Percentiles rank a stretch among this genome's conserved stretches.
Conservation (phyloP, 768 basidiomycete species). For the Termitomyces sp. region DNA sequence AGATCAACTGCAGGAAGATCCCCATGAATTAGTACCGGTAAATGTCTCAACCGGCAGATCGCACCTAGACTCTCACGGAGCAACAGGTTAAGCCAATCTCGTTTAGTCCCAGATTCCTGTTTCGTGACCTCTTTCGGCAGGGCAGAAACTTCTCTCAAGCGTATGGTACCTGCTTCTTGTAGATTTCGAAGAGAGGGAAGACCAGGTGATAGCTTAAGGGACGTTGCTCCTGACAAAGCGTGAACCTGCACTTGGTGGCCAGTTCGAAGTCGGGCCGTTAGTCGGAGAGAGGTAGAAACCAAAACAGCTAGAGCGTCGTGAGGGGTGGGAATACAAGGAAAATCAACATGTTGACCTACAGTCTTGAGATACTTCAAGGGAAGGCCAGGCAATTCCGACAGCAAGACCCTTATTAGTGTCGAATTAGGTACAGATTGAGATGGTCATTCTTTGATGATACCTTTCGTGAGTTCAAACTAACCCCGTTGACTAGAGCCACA, state of each 20-base stretch:
- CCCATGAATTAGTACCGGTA: constrained; percentile 2
- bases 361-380: constrained; percentile 50
- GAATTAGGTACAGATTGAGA: constrained; percentile 10
- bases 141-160: constrained; percentile 41
- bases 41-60: constrained; percentile 14
- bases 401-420: constrained; percentile 46
- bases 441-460: constrained; percentile 9
- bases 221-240: constrained; percentile 35
- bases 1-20: constrained; percentile 51
- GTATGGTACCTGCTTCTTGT: constrained; percentile 47
- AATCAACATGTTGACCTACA: constrained; percentile 35
- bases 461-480: constrained; percentile 25
- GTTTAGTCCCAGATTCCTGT: constrained; percentile 24
- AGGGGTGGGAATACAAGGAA: constrained; percentile 8
- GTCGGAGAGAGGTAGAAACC: constrained; percentile 49
- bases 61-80: constrained; percentile 66
- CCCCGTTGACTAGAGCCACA: constrained; percentile 44
- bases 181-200: constrained; percentile 45
- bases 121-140: constrained; percentile 11
- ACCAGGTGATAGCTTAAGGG: constrained; percentile 32
- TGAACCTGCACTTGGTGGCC: constrained; percentile 44
- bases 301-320: constrained; percentile 39
- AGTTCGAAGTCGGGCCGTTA: constrained; percentile 54
- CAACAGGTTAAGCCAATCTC: constrained; percentile 65
- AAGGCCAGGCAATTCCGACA: constrained; percentile 76